Conservation (phyloP, 129 eudicot species). For the Calendula officinalis region DNA sequence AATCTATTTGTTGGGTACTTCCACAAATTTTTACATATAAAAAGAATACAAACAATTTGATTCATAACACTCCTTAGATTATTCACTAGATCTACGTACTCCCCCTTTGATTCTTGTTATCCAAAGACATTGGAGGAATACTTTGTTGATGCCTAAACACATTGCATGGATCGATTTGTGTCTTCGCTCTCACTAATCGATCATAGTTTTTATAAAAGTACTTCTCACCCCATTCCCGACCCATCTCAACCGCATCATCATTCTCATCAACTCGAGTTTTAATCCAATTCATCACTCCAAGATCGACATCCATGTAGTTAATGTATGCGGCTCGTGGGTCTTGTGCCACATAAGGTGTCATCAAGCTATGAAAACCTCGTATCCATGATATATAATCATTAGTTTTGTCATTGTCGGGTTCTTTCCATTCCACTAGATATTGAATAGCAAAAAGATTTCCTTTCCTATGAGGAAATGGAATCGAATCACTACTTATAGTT, state of each 20-base stretch:
- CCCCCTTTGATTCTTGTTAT: slow-evolving; percentile 17
- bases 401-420: slow-evolving; percentile 31
- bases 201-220: slow-evolving; percentile 76
- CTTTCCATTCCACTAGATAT: slow-evolving; percentile 62
- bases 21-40: slow-evolving; percentile 19
- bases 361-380: slow-evolving; percentile 46
- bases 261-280: slow-evolving; percentile 1
- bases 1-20: neutral
- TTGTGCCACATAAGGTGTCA: slow-evolving; percentile 57
- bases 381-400: slow-evolving; percentile 54
- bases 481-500: slow-evolving; percentile 43
- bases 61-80: slow-evolving; percentile 9
- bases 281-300: slow-evolving; percentile 42
- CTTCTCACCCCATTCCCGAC: slow-evolving; percentile 78
- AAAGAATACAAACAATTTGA: neutral
- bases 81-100: slow-evolving; percentile 13
- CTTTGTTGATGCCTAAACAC: slow-evolving; percentile 73
- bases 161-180: slow-evolving; percentile 61
- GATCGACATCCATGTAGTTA: slow-evolving; percentile 75
- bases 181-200: slow-evolving; percentile 73
- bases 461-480: slow-evolving; percentile 80
- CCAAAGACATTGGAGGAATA: slow-evolving; percentile 59
- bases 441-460: slow-evolving; percentile 64
- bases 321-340: slow-evolving; percentile 70
- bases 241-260: slow-evolving; percentile 44